Conservation (phyloP, 2,329 filamentous ascomycete species). For the Esteya vermicola region DNA sequence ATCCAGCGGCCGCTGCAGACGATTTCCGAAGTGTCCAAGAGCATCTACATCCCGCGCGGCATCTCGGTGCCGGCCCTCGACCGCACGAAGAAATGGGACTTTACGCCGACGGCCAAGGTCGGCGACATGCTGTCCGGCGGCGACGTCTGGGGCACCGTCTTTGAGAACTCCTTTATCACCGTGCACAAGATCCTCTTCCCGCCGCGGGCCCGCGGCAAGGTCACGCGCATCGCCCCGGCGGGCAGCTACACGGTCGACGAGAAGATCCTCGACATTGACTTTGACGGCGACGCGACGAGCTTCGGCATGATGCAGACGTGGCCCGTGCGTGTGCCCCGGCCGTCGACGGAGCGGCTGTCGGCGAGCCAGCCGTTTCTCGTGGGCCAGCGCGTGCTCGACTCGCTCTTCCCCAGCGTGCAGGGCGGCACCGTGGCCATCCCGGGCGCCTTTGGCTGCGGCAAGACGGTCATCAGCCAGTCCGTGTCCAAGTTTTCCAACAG, state of each 20-base stretch:
- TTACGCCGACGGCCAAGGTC: conserved; percentile 80
- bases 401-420: conserved; percentile 90
- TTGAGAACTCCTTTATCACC: conserved; percentile 87
- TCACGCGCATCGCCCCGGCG: conserved; percentile 79
- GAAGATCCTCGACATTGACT: conserved; percentile 90
- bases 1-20: conserved; percentile 88
- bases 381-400: conserved; percentile 90
- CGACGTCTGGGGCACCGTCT: conserved; percentile 89
- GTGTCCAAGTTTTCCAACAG: conserved; percentile 99
- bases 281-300: conserved; percentile 88
- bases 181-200: conserved; percentile 90
- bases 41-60: conserved; percentile 96
- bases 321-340: conserved; percentile 92
- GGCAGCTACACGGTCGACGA: conserved; percentile 89
- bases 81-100: conserved; percentile 91
- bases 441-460: conserved; percentile 95
- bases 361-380: conserved; percentile 88
- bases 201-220: conserved; percentile 77
- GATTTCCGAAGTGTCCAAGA: conserved; percentile 63
- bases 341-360: conserved; percentile 80
- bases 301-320: conserved; percentile 98
- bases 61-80: conserved; percentile 79
- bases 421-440: conserved; percentile 97
- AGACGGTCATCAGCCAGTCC: conserved; percentile 97
- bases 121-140: conserved; percentile 95